Base-by-base conservation (phyloP, 75 land plant genomes). In the Chamaecyparis obtusa region DNA sequence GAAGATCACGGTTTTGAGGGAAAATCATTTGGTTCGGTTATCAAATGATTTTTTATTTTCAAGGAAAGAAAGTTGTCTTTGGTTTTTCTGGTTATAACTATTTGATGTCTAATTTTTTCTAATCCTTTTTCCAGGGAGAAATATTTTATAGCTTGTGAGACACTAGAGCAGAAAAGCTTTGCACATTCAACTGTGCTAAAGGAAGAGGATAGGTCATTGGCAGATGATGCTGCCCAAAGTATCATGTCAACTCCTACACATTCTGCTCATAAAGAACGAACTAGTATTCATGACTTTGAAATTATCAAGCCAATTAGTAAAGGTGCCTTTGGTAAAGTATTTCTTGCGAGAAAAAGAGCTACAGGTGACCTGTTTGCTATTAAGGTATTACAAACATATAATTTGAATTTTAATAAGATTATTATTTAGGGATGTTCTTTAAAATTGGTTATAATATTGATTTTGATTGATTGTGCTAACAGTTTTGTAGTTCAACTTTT, bases 311-410 rank as follows among this genome's bases (percentile, higher is more conserved):
- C 94, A 54, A 95, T 95, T 48, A 95, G 95, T 87, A 90, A 90
- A 88, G 96, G 96, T 84, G 92, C 96, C 41, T 95, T 88, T 92
- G 96, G 96, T 13, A 93, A 92, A 91, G 96, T 95, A 3, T 95
- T 92, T 85, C 90, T 95, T 75, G 94, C 96, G 41, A 85, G 93
- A 84, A 95, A 95, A 83, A 88, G 93, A 67, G 92, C 95, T 39
- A 95, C 96, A n/a, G 95, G 95, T 3, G 96, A 95, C 86, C 79
- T 93, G 44, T 95, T 95, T 95, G 96, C 96, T n/a, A 93, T 95
- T 37, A 95, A 95, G 96, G 96, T 94, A 86, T 46, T 72, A 76
- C 35, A 39, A 33, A 67, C 15, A 2, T 32, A 5, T n/a, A 81
- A 8, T 21, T 89, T 37, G 57, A 54, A 44, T 56, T 57, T 89